Evolutionary conservation across 2,329 filamentous ascomycete genomes (phyloP), one percentile per base, ranked within the genome.

Genomic region (Dactylellina leptospora): DNA sequence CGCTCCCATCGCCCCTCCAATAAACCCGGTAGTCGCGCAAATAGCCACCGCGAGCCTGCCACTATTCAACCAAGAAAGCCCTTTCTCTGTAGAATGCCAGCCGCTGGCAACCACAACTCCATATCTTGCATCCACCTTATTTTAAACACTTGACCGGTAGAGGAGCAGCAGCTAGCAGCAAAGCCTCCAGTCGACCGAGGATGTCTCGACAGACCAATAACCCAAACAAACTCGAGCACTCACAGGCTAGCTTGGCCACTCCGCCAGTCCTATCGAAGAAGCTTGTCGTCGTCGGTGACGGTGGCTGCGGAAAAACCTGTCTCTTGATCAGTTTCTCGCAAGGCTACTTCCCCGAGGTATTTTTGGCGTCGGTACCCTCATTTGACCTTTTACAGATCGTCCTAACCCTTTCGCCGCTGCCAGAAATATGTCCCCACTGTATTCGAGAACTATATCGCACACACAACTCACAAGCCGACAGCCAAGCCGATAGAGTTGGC

Each of bases 371-470:
- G 5, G 40, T 20, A 45, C 2, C n/a, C n/a, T n/a, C 4, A 45
- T 40, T 11, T 9, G 6, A 40, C 11, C 36, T 16, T n/a, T 4
- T 10, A 22, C 3, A 23, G n/a, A 4, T 22, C 16, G 30, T 30
- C 56, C 60, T 18, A 40, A 40, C 23, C 42, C 45, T 38, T 23
- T 45, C 18, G 20, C 23, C 6, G 25, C 25, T 9, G 51, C 36
- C 78, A 99, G 95, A 97, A 97, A 97, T 99, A 99, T 78, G 95
- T 99, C 40, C 95, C 95, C 2, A 99, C 95, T 1, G 95, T 99
- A 56, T 99, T 99, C 80, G 95, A 99, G 80, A 99, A 99, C 84
- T 99, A 99, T 86, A 97, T 99, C 82, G 97, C 95, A 60, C 93
- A 96, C 81, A 96, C 93, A 64, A 90, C 88, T 71, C 95, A 99